phyloP scores from a whole-genome alignment of 768 basidiomycete genomes.

The Sporobolomyces phaffii region DNA sequence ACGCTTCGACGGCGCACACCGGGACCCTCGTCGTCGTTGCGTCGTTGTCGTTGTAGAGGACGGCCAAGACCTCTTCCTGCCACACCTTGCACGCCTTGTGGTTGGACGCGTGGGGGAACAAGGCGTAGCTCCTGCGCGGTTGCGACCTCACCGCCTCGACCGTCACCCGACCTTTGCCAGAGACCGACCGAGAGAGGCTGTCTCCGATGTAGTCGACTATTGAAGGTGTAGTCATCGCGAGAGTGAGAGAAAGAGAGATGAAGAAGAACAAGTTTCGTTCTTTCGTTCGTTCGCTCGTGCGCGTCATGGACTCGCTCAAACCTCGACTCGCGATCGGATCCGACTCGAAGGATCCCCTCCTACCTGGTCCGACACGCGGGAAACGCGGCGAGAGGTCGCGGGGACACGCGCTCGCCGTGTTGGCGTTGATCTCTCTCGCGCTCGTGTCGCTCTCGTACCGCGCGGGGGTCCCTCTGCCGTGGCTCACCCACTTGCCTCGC shows the following conservation, averaged over 20 bases:
- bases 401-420: neutral
- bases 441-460: neutral
- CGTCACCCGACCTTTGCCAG: neutral
- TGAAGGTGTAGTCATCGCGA: neutral
- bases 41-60: slow-evolving; percentile 59
- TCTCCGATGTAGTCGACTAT: slow-evolving; percentile 8
- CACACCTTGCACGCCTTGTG: slow-evolving; percentile 59
- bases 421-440: neutral
- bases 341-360: neutral
- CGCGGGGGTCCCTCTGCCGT: too few species aligned
- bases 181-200: neutral
- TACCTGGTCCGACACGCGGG: too few species aligned
- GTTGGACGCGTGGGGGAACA: slow-evolving; percentile 66
- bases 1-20: slow-evolving; percentile 72
- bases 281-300: neutral
- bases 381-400: too few species aligned
- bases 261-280: neutral
- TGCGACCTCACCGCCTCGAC: slow-evolving; percentile 26
- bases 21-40: slow-evolving; percentile 49
- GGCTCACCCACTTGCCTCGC: too few species aligned
- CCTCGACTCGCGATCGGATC: too few species aligned
- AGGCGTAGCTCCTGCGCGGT: slow-evolving; percentile 54
- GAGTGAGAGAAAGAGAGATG: neutral
- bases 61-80: slow-evolving; percentile 69
- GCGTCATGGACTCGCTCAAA: too few species aligned